Evolutionary conservation across 495 filamentous ascomycete genomes (phyloP).

Genomic region (Sporormia fimetaria): DNA sequence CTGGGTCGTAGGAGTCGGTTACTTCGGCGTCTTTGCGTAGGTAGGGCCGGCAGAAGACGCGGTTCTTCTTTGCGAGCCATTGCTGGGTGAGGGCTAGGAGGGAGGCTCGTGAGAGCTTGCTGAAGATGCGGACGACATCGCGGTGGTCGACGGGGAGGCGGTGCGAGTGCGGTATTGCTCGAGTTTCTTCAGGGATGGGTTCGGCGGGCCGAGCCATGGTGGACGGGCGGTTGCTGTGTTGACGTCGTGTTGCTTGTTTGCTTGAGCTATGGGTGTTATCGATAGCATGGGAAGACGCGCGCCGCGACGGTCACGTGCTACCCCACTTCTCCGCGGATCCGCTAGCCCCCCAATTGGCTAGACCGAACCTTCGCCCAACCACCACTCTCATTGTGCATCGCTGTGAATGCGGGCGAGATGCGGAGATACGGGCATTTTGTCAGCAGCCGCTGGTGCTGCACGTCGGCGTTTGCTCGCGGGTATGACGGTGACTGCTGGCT

Average conservation of each 20-base stretch:
- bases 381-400: too few relatives aligned
- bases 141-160: conserved; percentile 53
- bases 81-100: conserved; percentile 56
- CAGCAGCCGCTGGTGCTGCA: too few relatives aligned
- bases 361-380: too few relatives aligned
- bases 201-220: conserved; percentile 38
- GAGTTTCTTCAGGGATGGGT: conserved; percentile 39
- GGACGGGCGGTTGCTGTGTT: conserved; percentile 2
- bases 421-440: too few relatives aligned
- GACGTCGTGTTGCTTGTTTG: conserved; percentile 7
- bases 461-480: too few relatives aligned
- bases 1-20: conserved; percentile 34
- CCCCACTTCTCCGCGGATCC: too few relatives aligned
- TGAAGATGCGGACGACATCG: conserved; percentile 52
- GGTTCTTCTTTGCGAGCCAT: conserved; percentile 60
- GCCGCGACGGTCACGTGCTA: too few relatives aligned
- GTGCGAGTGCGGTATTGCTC: conserved; percentile 39
- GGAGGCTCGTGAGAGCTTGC: conserved; percentile 56
- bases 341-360: too few relatives aligned
- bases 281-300: conserved; percentile 12
- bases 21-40: conserved; percentile 36
- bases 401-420: too few relatives aligned
- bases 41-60: conserved; percentile 44
- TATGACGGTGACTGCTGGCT: too few relatives aligned
- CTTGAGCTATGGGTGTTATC: conserved; percentile 10